These are phyloP conservation scores for Porcisia hertigi DNA, from an alignment of 208 protist genomes.

Conservation along the genomic window DNA sequence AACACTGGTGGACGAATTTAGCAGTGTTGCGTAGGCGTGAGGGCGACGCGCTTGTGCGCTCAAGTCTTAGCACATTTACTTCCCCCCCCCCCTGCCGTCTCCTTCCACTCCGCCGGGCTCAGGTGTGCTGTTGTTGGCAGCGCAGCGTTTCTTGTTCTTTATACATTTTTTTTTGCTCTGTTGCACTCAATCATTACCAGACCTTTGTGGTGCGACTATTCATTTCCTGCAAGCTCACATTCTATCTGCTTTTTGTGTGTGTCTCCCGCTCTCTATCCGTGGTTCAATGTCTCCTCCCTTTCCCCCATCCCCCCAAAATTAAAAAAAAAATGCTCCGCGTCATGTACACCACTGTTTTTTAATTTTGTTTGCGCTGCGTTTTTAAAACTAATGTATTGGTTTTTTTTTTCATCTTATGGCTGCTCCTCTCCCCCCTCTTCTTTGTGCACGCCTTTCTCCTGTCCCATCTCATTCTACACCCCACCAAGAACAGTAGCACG, in stretches of 20 bases:
- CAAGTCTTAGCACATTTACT: neutral
- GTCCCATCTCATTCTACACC: neutral
- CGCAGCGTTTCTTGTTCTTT: neutral
- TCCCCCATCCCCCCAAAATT: neutral
- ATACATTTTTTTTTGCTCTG: neutral
- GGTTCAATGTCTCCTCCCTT: neutral
- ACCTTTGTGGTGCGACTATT: neutral
- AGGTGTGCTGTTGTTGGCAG: neutral
- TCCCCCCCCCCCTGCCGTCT: neutral
- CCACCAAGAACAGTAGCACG: neutral
- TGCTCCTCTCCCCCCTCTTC: neutral
- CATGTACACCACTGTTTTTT: neutral
- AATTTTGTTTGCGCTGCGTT: no score
- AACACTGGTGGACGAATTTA: slow-evolving; percentile 26
- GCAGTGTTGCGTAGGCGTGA: no score
- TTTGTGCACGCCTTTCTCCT: neutral
- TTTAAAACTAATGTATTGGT: no score
- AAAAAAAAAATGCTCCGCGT: neutral
- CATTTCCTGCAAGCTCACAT: neutral
- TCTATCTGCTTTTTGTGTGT: neutral
- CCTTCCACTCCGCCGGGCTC: neutral
- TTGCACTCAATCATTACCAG: neutral
- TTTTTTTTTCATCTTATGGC: no score
- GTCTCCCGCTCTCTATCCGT: neutral
- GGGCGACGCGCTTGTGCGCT: neutral